Percentiles rank a stretch among this genome's conserved stretches.
phyloP scores from a whole-genome alignment of 768 basidiomycete species.

The Trametes elegans region DNA sequence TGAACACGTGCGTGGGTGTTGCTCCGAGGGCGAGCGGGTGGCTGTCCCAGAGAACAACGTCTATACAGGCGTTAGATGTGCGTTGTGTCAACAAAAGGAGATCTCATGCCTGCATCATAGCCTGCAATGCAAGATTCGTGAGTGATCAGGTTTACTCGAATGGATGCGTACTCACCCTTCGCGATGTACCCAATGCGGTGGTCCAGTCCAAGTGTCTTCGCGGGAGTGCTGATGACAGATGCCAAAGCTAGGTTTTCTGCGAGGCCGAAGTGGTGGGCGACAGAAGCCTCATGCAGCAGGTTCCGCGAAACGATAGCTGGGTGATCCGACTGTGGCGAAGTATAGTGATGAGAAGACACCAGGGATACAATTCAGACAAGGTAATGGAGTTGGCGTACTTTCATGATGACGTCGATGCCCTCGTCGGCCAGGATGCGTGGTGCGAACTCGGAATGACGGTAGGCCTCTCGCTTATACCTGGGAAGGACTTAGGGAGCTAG shows the following conservation, averaged over 20 bases:
- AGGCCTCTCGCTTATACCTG: conserved; percentile 60
- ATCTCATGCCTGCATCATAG: conserved; percentile 56
- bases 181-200: conserved; percentile 71
- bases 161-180: conserved; percentile 40
- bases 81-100: not conserved
- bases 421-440: conserved; percentile 49
- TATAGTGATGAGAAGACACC: not conserved
- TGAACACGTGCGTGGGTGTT: conserved; percentile 77
- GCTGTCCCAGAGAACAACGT: conserved; percentile 65
- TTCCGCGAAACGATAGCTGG: conserved; percentile 61
- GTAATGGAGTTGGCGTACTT: conserved; percentile 32
- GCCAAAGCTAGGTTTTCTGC: conserved; percentile 51
- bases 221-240: conserved; percentile 65
- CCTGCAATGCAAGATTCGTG: conserved; percentile 34
- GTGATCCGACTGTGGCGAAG: conserved; percentile 54
- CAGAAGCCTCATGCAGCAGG: conserved; percentile 69
- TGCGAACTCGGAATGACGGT: conserved; percentile 56
- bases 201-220: conserved; percentile 58
- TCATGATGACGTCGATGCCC: conserved; percentile 51
- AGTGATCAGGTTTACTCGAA: not conserved
- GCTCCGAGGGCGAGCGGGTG: conserved; percentile 80
- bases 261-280: conserved; percentile 66
- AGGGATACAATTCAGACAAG: no score
- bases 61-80: conserved; percentile 23
- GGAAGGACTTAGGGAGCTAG: not conserved